A percentile compares a stretch with the other conserved stretches of the same genome.
Evolutionary conservation across 176 grass and related monocot genomes (phyloP).

Genomic region (Areca catechu): DNA sequence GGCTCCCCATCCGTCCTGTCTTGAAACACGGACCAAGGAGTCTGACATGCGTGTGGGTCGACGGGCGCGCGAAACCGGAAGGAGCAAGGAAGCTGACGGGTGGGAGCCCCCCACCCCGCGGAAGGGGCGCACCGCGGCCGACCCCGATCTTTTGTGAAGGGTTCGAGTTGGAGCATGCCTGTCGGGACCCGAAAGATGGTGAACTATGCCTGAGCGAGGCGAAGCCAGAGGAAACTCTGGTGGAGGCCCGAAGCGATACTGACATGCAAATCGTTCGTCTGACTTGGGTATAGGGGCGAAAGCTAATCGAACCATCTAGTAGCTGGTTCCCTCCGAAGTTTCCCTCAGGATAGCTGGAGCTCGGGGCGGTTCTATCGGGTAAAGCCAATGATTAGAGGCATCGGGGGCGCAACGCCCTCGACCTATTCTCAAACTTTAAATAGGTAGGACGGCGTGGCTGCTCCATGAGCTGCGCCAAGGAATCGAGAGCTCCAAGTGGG

Average conservation of each 20-base stretch:
- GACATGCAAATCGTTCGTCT: conserved; percentile 40
- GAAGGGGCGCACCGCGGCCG: too few species aligned
- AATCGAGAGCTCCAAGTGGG: too few species aligned
- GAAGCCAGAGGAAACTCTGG: conserved; percentile 38
- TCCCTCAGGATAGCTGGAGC: too few species aligned
- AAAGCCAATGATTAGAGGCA: conserved; percentile 18
- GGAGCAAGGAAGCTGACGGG: too few species aligned
- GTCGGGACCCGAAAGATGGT: conserved; percentile 57
- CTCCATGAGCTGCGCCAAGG: too few species aligned
- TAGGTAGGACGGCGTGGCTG: too few species aligned
- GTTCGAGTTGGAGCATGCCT: conserved; percentile 35
- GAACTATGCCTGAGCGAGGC: not conserved
- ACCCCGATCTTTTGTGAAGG: conserved; percentile 35
- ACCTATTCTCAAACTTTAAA: conserved; percentile 42
- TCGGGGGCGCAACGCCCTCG: conserved; percentile 45
- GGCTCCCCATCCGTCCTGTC: conserved; percentile 41
- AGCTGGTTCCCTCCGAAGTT: too few species aligned
- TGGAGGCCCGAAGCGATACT: conserved; percentile 43
- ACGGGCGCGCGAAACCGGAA: too few species aligned
- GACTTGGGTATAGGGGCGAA: too few species aligned
- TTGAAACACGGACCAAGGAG: conserved; percentile 48
- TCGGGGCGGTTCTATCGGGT: too few species aligned
- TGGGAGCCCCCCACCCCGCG: too few species aligned
- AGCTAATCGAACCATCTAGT: too few species aligned
- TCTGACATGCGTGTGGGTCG: conserved; percentile 14